Evolutionary conservation across 2,329 filamentous ascomycete species (phyloP), one percentile per base, ranked within the genome.

Genomic region (Hymenoscyphus repandus): DNA sequence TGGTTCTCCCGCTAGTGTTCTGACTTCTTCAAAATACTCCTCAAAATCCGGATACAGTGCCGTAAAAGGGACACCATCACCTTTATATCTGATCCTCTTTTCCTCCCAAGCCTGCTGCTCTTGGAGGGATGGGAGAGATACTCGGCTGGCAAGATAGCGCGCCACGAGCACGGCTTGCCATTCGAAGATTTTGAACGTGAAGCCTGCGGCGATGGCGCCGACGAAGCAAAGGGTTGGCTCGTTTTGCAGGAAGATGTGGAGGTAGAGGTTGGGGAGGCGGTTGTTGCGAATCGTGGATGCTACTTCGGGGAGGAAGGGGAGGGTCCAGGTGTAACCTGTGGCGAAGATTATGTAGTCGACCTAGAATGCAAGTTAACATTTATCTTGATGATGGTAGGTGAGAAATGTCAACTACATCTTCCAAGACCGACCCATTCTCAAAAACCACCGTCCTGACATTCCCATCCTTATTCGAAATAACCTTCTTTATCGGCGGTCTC

Each of bases 161-260:
- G 82, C 82, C 0, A 76, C 79, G 1, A 79, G 72, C 0, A 85
- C 81, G 6, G 81, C 80, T 60, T 86, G 82, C 79, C 80, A 85
- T 66, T 86, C 83, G 49, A 84, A 85, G 30, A 85, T 74, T 62
- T 82, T 84, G 68, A 87, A 86, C 0, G 83, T 86, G 27, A 87
- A 65, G 0, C 78, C 78, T 0, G 77, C 76, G 1, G 69, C 69
- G 51, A 77, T 78, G 3, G 80, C 81, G 22, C 80, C 81, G 2
- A 83, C 70, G 58, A 83, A 84, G 2, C 77, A 65, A 9, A 83
- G 66, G 0, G 72, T 76, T 0, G 79, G 76, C 54, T 84, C 80
- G 15, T 72, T 58, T 32, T 68, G 69, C 62, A 73, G 80, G 6
- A 83, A 75, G 0, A 82, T 68, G 58, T 83, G 80, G 58, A 80